Evolutionary conservation across 768 basidiomycete genomes (phyloP), one percentile per base, ranked within the genome.

Genomic region (Kwoniella dejecticola): DNA sequence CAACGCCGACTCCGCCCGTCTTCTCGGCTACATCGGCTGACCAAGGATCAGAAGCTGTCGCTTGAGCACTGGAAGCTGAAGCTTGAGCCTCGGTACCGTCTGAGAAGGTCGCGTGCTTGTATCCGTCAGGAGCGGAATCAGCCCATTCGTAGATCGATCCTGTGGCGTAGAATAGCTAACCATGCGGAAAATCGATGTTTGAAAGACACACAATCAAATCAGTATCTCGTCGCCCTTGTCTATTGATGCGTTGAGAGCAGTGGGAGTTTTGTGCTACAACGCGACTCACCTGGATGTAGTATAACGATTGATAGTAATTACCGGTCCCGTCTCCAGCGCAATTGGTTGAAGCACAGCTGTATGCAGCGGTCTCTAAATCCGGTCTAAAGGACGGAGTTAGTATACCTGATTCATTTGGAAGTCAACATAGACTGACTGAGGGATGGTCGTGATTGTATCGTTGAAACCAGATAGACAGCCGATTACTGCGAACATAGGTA

Each of bases 101-200:
- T 24, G 10, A 26, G 27, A 58, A 54, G 3, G 56, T 46, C 4
- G 50, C 56, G 29, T 63, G 53, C 19, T 56, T 63, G 31, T 63
- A 52, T 26, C 55, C 49, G 30, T 54, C 50, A 4, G 63, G 40
- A 54, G 62, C 55, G 13, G 61, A 63, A 41, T 49, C 55, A 11
- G 62, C 26, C 50, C 48, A 56, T 53, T 64, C 63, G 52, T 64
- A 64, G 45, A 64, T 60, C 29, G 57, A 60, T 27, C 63, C 63
- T 13, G 63, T 64, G n/a, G 57, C 57, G 44, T 64, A 64, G 57
- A 64, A 64, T 23, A 64, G 33, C 63, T 64, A 40, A 17, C 6
- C n/a, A 49, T 33, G 33, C 27, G 10, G 36, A 21, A 44, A 42
- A 23, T 29, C 54, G 46, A 12, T 10, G 11, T 17, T 31, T 30